Evolutionary conservation across 2,329 filamentous ascomycete genomes (phyloP).

Genomic region (Colletotrichum spinosum): DNA sequence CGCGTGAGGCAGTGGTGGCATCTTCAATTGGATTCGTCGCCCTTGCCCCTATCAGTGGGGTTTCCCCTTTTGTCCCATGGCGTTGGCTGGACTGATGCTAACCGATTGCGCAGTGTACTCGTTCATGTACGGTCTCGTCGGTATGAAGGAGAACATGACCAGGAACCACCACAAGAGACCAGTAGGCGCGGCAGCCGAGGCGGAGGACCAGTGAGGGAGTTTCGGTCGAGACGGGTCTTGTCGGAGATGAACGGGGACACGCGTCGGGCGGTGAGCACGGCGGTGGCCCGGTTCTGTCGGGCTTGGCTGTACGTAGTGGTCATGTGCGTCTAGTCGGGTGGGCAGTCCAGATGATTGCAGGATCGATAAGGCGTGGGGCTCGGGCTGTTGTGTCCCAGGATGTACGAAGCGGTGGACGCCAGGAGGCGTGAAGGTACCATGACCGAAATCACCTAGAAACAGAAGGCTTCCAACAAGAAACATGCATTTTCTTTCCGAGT

Average conservation of each 20-base stretch:
- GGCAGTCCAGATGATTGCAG: conserved; percentile 26
- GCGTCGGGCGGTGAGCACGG: conserved; percentile 36
- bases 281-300: conserved; percentile 35
- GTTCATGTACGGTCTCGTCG: conserved; percentile 61
- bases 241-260: conserved; percentile 35
- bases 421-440: conserved; percentile 31
- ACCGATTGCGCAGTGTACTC: conserved; percentile 54
- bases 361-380: conserved; percentile 28
- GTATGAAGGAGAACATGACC: conserved; percentile 57
- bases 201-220: conserved; percentile 36
- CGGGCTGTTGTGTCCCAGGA: conserved; percentile 21
- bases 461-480: conserved; percentile 30
- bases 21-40: conserved; percentile 59
- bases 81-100: conserved; percentile 12
- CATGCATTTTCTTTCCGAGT: conserved; percentile 18
- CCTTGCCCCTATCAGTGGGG: conserved; percentile 59
- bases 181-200: conserved; percentile 32
- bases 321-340: conserved; percentile 14
- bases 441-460: conserved; percentile 34
- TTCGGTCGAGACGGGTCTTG: conserved; percentile 36
- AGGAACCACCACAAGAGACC: conserved; percentile 31
- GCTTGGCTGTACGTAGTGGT: conserved; percentile 31
- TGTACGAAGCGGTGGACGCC: conserved; percentile 31
- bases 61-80: conserved; percentile 11
- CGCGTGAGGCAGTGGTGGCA: conserved; percentile 56